phyloP scores from a whole-genome alignment of 352 stramenopile genomes.

The Pythium chondricola region DNA sequence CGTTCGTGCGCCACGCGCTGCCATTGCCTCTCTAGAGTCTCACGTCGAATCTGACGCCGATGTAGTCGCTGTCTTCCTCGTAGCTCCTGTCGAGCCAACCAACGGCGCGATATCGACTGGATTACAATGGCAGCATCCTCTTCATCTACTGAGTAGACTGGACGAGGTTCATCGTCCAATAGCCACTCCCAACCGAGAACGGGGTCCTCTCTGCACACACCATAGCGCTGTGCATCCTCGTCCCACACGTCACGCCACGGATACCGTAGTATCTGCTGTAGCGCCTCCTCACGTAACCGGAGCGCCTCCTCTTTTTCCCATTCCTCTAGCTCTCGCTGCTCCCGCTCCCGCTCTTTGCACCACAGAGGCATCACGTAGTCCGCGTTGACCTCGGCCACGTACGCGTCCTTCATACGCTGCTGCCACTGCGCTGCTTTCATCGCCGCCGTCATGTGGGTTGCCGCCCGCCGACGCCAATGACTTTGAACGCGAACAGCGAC shows the following conservation, averaged over 20 bases:
- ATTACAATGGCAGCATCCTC: slow-evolving; percentile 42
- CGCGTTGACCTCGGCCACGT: slow-evolving; percentile 44
- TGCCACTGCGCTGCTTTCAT: slow-evolving; percentile 30
- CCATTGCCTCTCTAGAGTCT: slow-evolving; percentile 37
- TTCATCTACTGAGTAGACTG: slow-evolving; percentile 58
- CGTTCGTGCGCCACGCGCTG: slow-evolving; percentile 29
- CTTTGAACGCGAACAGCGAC: slow-evolving; percentile 36
- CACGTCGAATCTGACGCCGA: slow-evolving; percentile 22
- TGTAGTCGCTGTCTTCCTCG: slow-evolving; percentile 22
- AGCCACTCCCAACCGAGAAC: slow-evolving; percentile 5
- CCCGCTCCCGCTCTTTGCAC: slow-evolving; percentile 50
- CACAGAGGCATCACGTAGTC: slow-evolving; percentile 64
- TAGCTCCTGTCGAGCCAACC: slow-evolving; percentile 30
- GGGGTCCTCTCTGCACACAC: slow-evolving; percentile 23
- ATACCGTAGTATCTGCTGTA: slow-evolving; percentile 40
- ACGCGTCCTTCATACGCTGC: slow-evolving; percentile 30
- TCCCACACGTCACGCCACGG: slow-evolving; percentile 60
- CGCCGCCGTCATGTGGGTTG: slow-evolving; percentile 29
- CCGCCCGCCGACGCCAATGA: slow-evolving; percentile 44
- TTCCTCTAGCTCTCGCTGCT: slow-evolving; percentile 41
- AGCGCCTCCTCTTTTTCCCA: slow-evolving; percentile 31
- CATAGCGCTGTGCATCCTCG: slow-evolving; percentile 29
- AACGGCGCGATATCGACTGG: slow-evolving; percentile 33
- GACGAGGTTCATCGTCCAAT: slow-evolving; percentile 29
- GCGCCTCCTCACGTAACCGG: slow-evolving; percentile 24